These are phyloP conservation scores for Plasmodium sp. DNA, from an alignment of 169 alveolate species.

Conservation along the genomic window DNA sequence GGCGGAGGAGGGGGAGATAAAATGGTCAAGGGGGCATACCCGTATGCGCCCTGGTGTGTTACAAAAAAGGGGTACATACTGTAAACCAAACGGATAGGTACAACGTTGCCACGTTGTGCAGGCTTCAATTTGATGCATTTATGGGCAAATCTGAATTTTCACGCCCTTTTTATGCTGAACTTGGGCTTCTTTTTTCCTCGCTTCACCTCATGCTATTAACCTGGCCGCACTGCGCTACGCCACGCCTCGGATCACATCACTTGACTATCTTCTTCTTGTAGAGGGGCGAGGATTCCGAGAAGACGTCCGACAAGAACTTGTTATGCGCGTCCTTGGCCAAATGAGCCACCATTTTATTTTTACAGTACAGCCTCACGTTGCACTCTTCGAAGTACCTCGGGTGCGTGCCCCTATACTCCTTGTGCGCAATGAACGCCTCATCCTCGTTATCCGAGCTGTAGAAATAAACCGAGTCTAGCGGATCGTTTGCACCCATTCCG, in stretches of 20 bases:
- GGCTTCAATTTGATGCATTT: neutral
- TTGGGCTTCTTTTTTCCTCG: neutral
- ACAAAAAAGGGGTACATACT: neutral
- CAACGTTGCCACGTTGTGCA: neutral
- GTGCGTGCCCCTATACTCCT: constrained; percentile 61
- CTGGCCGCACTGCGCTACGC: neutral
- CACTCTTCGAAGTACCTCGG: constrained; percentile 71
- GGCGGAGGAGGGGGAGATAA: neutral
- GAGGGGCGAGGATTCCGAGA: constrained; percentile 23
- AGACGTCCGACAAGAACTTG: constrained; percentile 61
- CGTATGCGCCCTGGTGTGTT: neutral
- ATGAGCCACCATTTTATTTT: constrained; percentile 68
- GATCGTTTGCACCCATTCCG: constrained; percentile 73
- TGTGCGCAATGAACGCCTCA: constrained; percentile 59
- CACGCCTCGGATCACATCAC: neutral
- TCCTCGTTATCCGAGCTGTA: constrained; percentile 71
- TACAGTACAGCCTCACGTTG: constrained; percentile 59
- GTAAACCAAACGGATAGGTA: neutral
- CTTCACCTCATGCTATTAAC: neutral
- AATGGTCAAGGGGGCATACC: neutral
- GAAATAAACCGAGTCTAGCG: constrained; percentile 60
- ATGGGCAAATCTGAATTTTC: neutral
- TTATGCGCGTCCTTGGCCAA: constrained; percentile 67
- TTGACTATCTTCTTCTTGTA: neutral
- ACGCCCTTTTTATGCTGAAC: neutral